Conservation (phyloP, 2,329 filamentous ascomycete genomes). For the Monosporascus sp. region DNA sequence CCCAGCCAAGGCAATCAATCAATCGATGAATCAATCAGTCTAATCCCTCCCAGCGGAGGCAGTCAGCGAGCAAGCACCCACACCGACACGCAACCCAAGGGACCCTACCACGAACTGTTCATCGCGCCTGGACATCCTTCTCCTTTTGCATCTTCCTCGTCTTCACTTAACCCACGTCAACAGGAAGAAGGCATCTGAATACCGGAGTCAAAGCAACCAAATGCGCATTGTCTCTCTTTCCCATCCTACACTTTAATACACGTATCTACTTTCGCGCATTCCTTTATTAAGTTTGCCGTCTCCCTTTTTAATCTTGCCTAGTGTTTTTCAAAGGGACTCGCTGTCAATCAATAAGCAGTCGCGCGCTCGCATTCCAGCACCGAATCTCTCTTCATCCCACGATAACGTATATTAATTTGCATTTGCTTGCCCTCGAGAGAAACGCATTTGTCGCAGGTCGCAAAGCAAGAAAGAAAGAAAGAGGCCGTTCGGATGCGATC, state of each 20-base stretch:
- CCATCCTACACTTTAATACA: not conserved
- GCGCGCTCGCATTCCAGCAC: not conserved
- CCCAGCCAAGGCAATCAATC: not conserved
- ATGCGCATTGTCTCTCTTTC: not conserved
- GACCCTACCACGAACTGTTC: not conserved
- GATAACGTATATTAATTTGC: not conserved
- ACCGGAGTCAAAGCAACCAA: not conserved
- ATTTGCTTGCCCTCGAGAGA: not conserved
- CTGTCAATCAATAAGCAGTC: not conserved
- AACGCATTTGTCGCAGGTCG: not conserved
- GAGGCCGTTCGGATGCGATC: not conserved
- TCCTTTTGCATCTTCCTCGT: not conserved
- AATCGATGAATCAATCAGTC: not conserved
- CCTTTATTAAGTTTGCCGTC: not conserved
- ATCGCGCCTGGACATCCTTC: not conserved
- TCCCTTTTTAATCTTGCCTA: not conserved
- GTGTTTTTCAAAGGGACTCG: not conserved
- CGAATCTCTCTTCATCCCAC: not conserved
- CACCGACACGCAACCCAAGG: not conserved
- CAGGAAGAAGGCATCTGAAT: not conserved
- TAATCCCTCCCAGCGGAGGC: not conserved
- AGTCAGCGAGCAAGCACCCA: not conserved
- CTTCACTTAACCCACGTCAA: not conserved
- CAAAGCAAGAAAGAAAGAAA: not conserved
- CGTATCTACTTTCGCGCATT: conserved; percentile 1